Conservation (phyloP, 805 yeast genomes). For the Naumovozyma baii region DNA sequence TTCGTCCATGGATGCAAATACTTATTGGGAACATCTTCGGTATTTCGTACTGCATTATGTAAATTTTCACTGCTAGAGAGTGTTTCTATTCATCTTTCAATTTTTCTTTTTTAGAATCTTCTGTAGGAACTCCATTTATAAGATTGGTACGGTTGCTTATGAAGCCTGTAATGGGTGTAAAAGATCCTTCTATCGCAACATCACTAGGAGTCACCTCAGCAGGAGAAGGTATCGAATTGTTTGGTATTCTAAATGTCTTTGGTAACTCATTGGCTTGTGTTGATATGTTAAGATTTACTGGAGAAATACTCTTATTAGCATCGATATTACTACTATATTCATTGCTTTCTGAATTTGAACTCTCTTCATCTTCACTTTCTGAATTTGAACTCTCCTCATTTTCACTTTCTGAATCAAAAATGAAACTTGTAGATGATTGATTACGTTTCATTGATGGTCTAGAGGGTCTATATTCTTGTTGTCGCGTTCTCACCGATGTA, state of each 20-base stretch:
- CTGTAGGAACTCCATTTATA: too few relatives aligned
- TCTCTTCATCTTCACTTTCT: conserved; percentile 8
- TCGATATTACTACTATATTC: neutral
- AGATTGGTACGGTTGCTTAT: too few relatives aligned
- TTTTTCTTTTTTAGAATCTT: neutral
- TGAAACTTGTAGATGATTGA: conserved; percentile 19
- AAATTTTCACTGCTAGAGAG: conserved; percentile 11
- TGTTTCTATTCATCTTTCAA: neutral
- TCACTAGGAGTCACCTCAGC: conserved; percentile 27
- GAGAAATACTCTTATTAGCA: neutral
- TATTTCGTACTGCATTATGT: conserved; percentile 18
- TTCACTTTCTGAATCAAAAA: conserved; percentile 27
- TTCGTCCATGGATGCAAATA: conserved; percentile 21
- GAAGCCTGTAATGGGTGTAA: conserved; percentile 24
- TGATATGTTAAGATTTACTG: neutral
- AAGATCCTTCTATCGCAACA: conserved; percentile 40
- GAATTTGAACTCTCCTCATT: too few relatives aligned
- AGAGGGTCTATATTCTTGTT: conserved; percentile 1
- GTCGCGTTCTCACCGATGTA: conserved; percentile 2
- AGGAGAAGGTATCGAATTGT: conserved; percentile 10
- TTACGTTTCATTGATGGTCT: conserved; percentile 9
- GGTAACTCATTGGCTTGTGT: neutral
- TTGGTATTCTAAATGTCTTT: conserved; percentile 6
- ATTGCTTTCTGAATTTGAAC: conserved; percentile 1
- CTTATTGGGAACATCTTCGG: conserved; percentile 18